Evolutionary conservation across 176 grass and related monocot species (phyloP), one percentile per base, ranked within the genome.

Genomic region (Lolium multiflorum): DNA sequence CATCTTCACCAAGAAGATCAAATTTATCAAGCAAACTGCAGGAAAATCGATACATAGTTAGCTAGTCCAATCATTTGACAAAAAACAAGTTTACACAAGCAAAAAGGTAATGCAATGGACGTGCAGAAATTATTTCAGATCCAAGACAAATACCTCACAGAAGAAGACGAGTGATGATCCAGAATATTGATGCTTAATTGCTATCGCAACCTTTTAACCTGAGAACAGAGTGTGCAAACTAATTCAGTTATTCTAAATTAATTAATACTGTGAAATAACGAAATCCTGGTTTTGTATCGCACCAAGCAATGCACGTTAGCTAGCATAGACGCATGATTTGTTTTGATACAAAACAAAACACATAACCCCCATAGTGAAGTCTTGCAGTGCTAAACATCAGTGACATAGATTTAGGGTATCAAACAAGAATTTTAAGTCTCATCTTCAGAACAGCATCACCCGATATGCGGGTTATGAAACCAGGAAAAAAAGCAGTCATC

Each of bases 1-100:
- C 93, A 95, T 95, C 52, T 84, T 82, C 50, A 57, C 82, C 71
- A 81, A 71, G 17, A 74, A 74, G 81, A 70, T 39, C 72, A 60
- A 67, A 87, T 77, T 54, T 81, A 92, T 25, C 55, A 38, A 87
- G 24, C 44, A 18, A 78, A 57, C 89, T 90, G 79, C 74, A 74
- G 31, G 47, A 71, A 15, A 47, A 28, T 65, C 56, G 64, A 83
- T 79, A 16, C n/a, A 86, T 16, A 31, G 28, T 86, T 71, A 90
- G 63, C 26, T 22, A 52, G 24, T 76, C 13, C 24, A 68, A 88
- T 46, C 18, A 15, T 76, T 55, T 73, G n/a, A 56, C 39, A 44
- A 52, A 52, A 50, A 26, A 50, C 21, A 5, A 74, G 71, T 31
- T 76, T 12, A 86, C 18, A 25, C 3, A 16, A 71, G 5, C 52